These are phyloP conservation scores for Cytospora piceae DNA, from an alignment of 2,329 filamentous ascomycete species.

Conservation along the genomic window DNA sequence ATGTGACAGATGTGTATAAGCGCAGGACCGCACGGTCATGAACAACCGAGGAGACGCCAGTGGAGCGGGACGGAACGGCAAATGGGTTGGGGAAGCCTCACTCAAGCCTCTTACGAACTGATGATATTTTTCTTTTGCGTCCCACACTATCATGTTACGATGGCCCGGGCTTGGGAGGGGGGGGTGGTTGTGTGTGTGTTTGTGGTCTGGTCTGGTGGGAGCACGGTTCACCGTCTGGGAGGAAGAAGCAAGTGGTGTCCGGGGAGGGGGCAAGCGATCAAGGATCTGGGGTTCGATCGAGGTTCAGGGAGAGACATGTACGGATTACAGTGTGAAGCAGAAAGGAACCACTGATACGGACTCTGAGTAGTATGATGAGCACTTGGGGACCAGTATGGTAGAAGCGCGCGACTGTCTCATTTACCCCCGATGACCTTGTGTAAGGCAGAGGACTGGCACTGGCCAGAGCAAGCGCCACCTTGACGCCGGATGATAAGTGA, in stretches of 20 bases:
- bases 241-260: constrained; percentile 20
- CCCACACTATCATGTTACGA: constrained; percentile 1
- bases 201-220: neutral
- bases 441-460: neutral
- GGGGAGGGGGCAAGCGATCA: neutral
- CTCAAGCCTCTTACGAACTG: constrained; percentile 18
- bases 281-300: neutral
- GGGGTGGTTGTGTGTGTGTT: too few relatives aligned
- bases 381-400: neutral
- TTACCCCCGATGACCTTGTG: neutral
- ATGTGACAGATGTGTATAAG: constrained; percentile 11
- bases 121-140: neutral
- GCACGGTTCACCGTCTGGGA: constrained; percentile 9
- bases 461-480: constrained; percentile 7
- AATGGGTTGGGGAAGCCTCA: neutral
- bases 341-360: neutral
- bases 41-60: constrained; percentile 4
- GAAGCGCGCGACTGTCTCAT: constrained; percentile 1
- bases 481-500: neutral
- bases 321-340: neutral
- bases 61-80: constrained; percentile 17
- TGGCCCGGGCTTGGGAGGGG: neutral
- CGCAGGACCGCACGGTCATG: constrained; percentile 6
- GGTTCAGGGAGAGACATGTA: neutral
- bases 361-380: neutral